phyloP scores from a whole-genome alignment of 2,329 filamentous ascomycete genomes.

The Aspergillus luchuensis region DNA sequence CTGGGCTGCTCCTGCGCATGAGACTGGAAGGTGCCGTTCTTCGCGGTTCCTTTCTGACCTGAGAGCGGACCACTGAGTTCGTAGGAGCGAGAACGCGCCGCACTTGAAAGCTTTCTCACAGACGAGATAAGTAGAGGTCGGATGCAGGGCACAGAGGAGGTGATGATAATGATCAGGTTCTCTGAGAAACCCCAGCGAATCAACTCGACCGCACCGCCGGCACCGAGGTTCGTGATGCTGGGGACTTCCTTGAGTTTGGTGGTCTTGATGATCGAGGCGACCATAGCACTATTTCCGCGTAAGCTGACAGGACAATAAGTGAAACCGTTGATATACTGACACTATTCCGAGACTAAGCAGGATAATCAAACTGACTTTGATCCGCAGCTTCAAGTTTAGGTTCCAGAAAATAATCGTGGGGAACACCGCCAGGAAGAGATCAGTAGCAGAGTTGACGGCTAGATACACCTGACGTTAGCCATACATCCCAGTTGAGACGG shows the following conservation, averaged over 20 bases:
- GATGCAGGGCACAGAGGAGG: constrained; percentile 34
- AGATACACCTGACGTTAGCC: background rate
- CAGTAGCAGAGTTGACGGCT: constrained; percentile 33
- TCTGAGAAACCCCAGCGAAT: constrained; percentile 36
- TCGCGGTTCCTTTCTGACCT: constrained; percentile 18
- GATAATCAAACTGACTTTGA: constrained; percentile 32
- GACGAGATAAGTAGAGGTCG: constrained; percentile 34
- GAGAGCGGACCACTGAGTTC: constrained; percentile 30
- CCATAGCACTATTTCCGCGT: constrained; percentile 27
- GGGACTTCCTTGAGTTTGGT: constrained; percentile 30
- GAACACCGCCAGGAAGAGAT: constrained; percentile 34
- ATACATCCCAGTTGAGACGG: background rate
- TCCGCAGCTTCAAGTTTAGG: constrained; percentile 30
- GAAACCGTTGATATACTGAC: constrained; percentile 15
- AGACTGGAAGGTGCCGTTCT: constrained; percentile 22
- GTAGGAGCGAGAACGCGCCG: constrained; percentile 28
- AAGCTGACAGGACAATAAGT: background rate
- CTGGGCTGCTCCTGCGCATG: constrained; percentile 16
- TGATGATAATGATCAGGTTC: constrained; percentile 34
- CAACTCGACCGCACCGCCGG: constrained; percentile 27
- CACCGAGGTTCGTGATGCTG: constrained; percentile 30
- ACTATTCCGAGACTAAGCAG: constrained; percentile 33
- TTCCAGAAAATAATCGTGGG: constrained; percentile 35
- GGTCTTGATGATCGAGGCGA: constrained; percentile 36
- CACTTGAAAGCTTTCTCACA: constrained; percentile 33